Evolutionary conservation across 2,329 filamentous ascomycete species (phyloP).

Genomic region (Microsporum audouinii): DNA sequence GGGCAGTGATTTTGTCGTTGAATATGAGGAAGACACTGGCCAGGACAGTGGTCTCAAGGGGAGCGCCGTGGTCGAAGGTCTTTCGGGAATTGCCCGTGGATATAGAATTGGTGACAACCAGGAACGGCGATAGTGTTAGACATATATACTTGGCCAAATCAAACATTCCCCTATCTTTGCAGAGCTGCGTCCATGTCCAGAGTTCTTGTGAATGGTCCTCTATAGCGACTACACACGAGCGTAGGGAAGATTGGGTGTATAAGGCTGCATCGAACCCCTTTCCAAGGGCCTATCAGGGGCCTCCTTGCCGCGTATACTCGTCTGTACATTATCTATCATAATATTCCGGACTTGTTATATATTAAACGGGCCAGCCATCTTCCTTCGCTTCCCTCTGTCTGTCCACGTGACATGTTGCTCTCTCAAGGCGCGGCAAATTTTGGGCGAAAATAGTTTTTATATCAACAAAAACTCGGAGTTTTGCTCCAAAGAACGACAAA

Average conservation of each 20-base stretch:
- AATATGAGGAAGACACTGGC: slow-evolving; percentile 46
- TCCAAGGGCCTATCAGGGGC: too few species aligned
- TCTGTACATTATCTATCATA: too few species aligned
- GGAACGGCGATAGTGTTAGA: slow-evolving; percentile 21
- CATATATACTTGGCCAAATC: neutral
- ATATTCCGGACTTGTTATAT: too few species aligned
- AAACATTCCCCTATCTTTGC: neutral
- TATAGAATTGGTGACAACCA: slow-evolving; percentile 61
- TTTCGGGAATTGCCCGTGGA: slow-evolving; percentile 76
- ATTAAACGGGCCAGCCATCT: neutral
- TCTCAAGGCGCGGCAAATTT: neutral
- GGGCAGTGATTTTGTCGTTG: slow-evolving; percentile 67
- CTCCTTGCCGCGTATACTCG: too few species aligned
- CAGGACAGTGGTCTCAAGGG: slow-evolving; percentile 24
- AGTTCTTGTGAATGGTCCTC: too few species aligned
- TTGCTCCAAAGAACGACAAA: too few species aligned
- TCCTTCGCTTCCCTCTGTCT: neutral
- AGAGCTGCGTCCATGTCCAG: neutral
- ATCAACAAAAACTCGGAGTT: too few species aligned
- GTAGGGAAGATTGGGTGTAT: too few species aligned
- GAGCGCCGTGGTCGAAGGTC: slow-evolving; percentile 61
- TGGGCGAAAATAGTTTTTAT: too few species aligned
- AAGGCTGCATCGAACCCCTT: too few species aligned
- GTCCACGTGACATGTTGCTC: neutral
- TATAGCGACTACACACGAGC: too few species aligned